Conservation (phyloP, 1,284 basidiomycete genomes). For the Tetrapyrgos nigripes region DNA sequence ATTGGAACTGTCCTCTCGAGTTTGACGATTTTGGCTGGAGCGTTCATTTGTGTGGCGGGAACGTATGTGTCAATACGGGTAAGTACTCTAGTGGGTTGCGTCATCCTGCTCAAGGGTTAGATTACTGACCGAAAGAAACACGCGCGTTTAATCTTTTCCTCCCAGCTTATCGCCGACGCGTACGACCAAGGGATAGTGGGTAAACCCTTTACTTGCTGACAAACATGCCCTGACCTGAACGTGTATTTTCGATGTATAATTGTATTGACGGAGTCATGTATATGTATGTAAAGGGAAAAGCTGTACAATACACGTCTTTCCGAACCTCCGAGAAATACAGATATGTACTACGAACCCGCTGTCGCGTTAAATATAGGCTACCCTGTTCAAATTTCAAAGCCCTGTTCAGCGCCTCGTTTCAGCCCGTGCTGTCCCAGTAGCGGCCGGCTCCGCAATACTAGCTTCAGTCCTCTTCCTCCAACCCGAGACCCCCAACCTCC, state of each 20-base stretch:
- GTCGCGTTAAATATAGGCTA: no score
- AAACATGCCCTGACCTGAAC: neutral
- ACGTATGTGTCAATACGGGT: constrained; percentile 61
- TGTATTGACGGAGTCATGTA: no score
- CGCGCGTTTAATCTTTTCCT: neutral
- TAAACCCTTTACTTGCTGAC: constrained; percentile 56
- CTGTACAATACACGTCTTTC: no score
- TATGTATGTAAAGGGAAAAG: no score
- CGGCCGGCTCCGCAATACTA: no score
- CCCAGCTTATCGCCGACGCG: constrained; percentile 55
- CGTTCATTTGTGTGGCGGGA: constrained; percentile 60
- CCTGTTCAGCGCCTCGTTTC: no score
- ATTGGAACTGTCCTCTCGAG: constrained; percentile 43
- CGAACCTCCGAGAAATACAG: no score
- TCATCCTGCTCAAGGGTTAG: neutral
- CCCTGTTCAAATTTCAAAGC: no score
- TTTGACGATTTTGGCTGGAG: constrained; percentile 52
- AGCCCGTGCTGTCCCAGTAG: no score
- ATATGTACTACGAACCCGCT: no score
- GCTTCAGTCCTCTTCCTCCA: no score
- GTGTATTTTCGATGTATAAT: no score
- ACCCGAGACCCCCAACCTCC: neutral
- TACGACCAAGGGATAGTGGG: constrained; percentile 52
- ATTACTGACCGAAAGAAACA: neutral
- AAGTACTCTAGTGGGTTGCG: constrained; percentile 17